phyloP scores from a whole-genome alignment of 257 asterid species.

The Mitragyna speciosa region DNA sequence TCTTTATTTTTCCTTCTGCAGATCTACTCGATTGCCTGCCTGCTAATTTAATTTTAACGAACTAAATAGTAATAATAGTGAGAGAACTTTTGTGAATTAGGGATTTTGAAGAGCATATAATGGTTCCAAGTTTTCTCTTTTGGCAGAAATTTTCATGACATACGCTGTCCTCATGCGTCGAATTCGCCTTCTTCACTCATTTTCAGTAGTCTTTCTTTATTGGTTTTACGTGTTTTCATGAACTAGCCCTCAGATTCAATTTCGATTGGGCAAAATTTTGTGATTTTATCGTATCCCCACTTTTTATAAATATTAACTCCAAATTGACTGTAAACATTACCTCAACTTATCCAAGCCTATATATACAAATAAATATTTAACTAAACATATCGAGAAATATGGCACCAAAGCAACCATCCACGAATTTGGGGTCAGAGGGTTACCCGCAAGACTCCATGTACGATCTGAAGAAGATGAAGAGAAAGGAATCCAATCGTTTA shows the following conservation, averaged over 20 bases:
- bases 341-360: not conserved
- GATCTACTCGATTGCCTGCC: slow-evolving; percentile 6
- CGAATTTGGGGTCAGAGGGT: slow-evolving; percentile 42
- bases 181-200: slow-evolving; percentile 74
- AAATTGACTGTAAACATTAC: not conserved
- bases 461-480: slow-evolving; percentile 71
- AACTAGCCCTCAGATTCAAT: slow-evolving; percentile 24
- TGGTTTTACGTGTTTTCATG: slow-evolving; percentile 90
- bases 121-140: slow-evolving; percentile 1
- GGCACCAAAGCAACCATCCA: slow-evolving; percentile 45
- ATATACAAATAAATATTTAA: not conserved
- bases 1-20: slow-evolving; percentile 2
- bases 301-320: not conserved
- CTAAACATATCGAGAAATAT: slow-evolving; percentile 19
- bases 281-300: not conserved
- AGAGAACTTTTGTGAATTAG: not conserved
- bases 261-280: not conserved
- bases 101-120: not conserved
- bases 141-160: slow-evolving; percentile 43
- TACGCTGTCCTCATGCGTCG: slow-evolving; percentile 47
- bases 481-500: slow-evolving; percentile 81
- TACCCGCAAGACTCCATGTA: slow-evolving; percentile 32
- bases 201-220: slow-evolving; percentile 84
- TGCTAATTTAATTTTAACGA: not conserved
- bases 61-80: not conserved